Base-by-base conservation (phyloP, 345 rosid genomes). In the Camelina sativa region DNA sequence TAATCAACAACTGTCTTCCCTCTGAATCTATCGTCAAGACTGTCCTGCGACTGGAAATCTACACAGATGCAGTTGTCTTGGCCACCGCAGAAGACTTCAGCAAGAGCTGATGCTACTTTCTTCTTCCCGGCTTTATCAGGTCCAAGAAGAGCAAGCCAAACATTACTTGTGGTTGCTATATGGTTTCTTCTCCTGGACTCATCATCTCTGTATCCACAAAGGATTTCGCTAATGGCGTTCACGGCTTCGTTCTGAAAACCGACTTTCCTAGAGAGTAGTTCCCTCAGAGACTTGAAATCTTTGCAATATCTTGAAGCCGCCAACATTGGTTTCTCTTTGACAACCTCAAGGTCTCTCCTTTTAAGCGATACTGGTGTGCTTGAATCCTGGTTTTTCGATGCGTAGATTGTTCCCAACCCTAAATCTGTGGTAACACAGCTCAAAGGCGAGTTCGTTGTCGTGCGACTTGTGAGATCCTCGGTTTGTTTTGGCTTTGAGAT, bases 71-170 rank as follows among this genome's bases (percentile, higher is more conserved):
- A 67, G 71, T 71, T 74, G 34, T 85, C 80, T 62, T 55, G 74
- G 63, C 82, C 80, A 23, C 89, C 85, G 35, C 60, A 86, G 10
- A 91, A 69, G 47, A 80, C 69, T 81, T 88, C 88, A 30, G 93
- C 85, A 48, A 91, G 84, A 30, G 84, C 73, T 32, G 75, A 73
- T 13, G 93, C 97, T 55, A 86, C 79, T 77, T 80, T 86, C 81
- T 72, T 84, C 82, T 89, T 91, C 37, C 93, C 96, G 15, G 77
- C 79, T 71, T 61, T 78, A 66, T 91, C 96, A 32, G 91, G 89
- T 66, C 97, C 96, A 65, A 87, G 84, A 82, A 91, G 85, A 78
- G 84, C 79, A 9, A 91, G 74, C 90, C 91, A 91, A 61, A 84
- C 69, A 72, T 80, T 84, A 65, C 83, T 72, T 73, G 76, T 68